Base-by-base conservation (phyloP, 305 asterid genomes). In the Solanum hybrid region DNA sequence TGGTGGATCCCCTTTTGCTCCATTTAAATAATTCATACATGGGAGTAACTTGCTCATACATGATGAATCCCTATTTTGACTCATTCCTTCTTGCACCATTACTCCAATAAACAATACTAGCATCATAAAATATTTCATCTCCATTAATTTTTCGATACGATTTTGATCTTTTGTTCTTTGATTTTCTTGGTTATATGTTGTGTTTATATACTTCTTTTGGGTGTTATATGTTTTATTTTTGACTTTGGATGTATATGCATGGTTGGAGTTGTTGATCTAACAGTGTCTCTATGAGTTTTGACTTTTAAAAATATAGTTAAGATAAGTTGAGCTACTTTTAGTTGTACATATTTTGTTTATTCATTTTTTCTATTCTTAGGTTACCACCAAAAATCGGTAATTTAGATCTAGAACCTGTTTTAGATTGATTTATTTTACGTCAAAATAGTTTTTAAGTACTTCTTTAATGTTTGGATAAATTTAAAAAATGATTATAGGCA, bases 251-350 rank as follows among this genome's bases (percentile, higher is more conserved):
- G 31, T 29, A 29, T 29, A 29, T 1, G 31, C 27, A 34, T 78
- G 31, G 78, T 88, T 88, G 85, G 77, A 34, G 89, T 88, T 34
- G 89, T 79, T 77, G 10, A 88, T 78, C 89, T 51, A 88, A 88
- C 66, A 13, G 36, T 88, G 38, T 81, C 10, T 78, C 11, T 6
- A 46, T 5, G 7, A 27, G 29, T 17, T 64, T 3, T 88, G 77
- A 35, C 38, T 35, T 32, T 82, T 29, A 56, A 34, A 78, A 78
- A 46, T 29, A 88, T 81, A 51, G 89, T 32, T 72, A 17, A 42
- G 88, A 72, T 14, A 72, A 46, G 89, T 87, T 88, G 78, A 88
- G 87, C 89, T 88, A 88, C 87, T 51, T 82, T 13, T 51, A 60
- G 36, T 8, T 17, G 22, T 51, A 17, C 14, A 2, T 37, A 27